These are phyloP conservation scores for Rhodotorula sphaerocarpa DNA, from an alignment of 768 basidiomycete species.

Conservation along the genomic window DNA sequence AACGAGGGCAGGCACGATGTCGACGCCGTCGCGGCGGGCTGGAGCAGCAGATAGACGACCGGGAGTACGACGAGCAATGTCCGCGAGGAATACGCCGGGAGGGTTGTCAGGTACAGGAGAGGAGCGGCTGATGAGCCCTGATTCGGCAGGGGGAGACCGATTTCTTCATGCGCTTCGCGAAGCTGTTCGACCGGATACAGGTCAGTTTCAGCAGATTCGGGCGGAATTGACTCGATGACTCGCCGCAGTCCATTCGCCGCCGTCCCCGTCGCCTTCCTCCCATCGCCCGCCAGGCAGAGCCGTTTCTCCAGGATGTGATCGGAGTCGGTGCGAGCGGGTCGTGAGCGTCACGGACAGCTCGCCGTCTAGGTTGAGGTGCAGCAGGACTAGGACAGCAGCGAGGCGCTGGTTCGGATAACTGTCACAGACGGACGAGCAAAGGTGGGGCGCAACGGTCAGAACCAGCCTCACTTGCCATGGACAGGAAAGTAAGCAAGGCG, in stretches of 20 bases:
- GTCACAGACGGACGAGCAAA: background rate
- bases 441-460: background rate
- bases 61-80: conserved; percentile 38
- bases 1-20: background rate
- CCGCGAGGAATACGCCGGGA: conserved; percentile 35
- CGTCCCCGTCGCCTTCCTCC: conserved; percentile 23
- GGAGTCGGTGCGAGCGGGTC: conserved; percentile 26
- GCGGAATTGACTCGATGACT: background rate
- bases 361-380: conserved; percentile 24
- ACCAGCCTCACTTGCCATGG: no score
- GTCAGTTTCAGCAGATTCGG: background rate
- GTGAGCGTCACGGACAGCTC: conserved; percentile 30
- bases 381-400: conserved; percentile 36
- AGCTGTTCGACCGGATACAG: conserved; percentile 4
- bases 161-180: conserved; percentile 37
- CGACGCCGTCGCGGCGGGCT: background rate
- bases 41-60: conserved; percentile 28
- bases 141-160: conserved; percentile 10
- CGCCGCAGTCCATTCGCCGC: conserved; percentile 29
- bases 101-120: conserved; percentile 30
- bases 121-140: background rate
- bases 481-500: no score
- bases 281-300: conserved; percentile 35
- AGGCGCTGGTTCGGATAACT: conserved; percentile 11
- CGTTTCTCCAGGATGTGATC: conserved; percentile 37